phyloP scores from a whole-genome alignment of 1,284 basidiomycete genomes.

The Athelia psychrophila region DNA sequence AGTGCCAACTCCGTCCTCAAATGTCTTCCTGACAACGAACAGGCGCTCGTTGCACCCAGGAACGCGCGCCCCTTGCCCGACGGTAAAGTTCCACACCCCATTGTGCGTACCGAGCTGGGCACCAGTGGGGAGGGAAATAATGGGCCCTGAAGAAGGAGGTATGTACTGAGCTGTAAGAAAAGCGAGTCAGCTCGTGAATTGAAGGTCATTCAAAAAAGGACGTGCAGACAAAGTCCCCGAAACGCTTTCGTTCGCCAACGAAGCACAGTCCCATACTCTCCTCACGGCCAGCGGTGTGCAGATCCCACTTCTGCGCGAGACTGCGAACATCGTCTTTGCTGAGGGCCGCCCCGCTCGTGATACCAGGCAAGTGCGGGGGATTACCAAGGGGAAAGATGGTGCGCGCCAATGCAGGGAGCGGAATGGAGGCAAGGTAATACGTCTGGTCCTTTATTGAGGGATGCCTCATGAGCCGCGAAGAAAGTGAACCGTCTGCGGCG shows the following conservation, averaged over 20 bases:
- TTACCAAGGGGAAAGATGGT: constrained; percentile 80
- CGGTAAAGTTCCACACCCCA: constrained; percentile 88
- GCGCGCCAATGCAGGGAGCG: constrained; percentile 59
- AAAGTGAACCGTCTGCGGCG: constrained; percentile 31
- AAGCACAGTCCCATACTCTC: constrained; percentile 99
- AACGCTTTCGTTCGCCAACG: constrained; percentile 79
- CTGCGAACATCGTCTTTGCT: constrained; percentile 72
- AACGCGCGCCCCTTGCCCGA: constrained; percentile 78
- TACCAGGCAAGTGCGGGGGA: constrained; percentile 26
- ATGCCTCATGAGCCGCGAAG: constrained; percentile 63
- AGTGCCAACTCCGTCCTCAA: too few species aligned
- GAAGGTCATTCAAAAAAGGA: constrained; percentile 3
- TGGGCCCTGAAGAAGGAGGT: constrained; percentile 59
- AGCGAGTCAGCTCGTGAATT: constrained; percentile 1
- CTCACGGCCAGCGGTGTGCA: constrained; percentile 77
- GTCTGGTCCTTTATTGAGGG: constrained; percentile 88
- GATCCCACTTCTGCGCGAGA: constrained; percentile 62
- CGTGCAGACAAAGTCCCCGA: constrained; percentile 75
- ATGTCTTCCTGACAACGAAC: constrained; percentile 73
- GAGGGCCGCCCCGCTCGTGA: too few species aligned
- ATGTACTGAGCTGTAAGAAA: constrained; percentile 71
- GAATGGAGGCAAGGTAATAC: constrained; percentile 86
- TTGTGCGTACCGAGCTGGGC: constrained; percentile 59
- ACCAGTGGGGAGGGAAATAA: constrained; percentile 61
- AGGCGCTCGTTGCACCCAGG: constrained; percentile 59